Percentiles rank a stretch among this genome's conserved stretches.
Conservation (phyloP, 129 eudicot species). For the Lactuca saligna region DNA sequence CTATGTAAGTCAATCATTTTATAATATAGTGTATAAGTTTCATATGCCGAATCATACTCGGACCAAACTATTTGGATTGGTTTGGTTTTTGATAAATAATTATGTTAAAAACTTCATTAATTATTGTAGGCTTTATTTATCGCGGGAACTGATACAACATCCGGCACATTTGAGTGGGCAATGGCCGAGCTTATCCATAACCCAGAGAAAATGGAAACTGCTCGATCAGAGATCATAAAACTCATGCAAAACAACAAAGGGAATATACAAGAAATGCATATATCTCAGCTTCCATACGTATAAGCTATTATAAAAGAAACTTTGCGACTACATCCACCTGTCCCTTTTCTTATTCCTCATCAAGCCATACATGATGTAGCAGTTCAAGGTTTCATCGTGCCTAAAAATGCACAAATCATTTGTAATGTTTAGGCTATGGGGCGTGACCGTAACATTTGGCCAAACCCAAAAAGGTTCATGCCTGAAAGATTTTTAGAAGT, state of each 20-base stretch:
- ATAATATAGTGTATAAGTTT: no score
- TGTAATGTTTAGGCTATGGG: conserved; percentile 38
- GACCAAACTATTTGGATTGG: neutral
- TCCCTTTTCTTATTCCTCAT: no score
- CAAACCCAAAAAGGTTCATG: no score
- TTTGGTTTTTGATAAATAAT: neutral
- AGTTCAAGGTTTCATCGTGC: no score
- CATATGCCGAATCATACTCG: no score
- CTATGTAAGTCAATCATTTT: neutral
- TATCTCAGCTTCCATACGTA: no score
- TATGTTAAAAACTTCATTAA: neutral
- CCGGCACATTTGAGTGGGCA: no score
- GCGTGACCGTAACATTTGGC: conserved; percentile 27
- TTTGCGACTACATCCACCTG: no score
- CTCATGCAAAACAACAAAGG: conserved; percentile 7
- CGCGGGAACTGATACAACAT: conserved; percentile 7
- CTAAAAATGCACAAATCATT: conserved; percentile 25
- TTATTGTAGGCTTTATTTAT: conserved; percentile 30
- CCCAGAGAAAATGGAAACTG: conserved; percentile 20
- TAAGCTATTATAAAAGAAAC: no score
- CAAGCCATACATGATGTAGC: no score
- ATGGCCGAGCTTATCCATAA: neutral
- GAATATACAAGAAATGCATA: conserved; percentile 10
- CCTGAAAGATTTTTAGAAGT: no score
- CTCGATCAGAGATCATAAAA: conserved; percentile 18